Evolutionary conservation across 2,329 filamentous ascomycete genomes (phyloP).

Genomic region (Epichloe festucae): DNA sequence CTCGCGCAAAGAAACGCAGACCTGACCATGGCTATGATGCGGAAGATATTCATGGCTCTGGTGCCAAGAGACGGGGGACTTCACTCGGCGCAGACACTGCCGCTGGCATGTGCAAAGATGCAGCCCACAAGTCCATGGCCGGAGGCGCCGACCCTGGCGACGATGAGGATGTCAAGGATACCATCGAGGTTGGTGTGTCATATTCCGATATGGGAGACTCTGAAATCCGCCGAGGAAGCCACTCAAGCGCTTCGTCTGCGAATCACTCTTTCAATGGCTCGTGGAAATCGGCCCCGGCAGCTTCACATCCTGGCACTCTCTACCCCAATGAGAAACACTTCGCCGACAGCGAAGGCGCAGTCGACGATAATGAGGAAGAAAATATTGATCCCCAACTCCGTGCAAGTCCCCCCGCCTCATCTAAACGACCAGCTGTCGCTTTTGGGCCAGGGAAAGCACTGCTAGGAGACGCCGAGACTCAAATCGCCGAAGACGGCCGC

Average conservation of each 20-base stretch:
- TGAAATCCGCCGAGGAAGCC: constrained; percentile 13
- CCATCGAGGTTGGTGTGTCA: constrained; percentile 40
- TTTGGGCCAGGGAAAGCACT: background rate
- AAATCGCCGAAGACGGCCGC: background rate
- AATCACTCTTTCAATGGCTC: constrained; percentile 10
- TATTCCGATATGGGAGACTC: constrained; percentile 21
- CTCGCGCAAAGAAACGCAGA: constrained; percentile 25
- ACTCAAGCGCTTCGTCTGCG: constrained; percentile 18
- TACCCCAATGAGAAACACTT: background rate
- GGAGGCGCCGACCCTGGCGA: constrained; percentile 21
- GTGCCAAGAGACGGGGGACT: constrained; percentile 23
- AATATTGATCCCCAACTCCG: constrained; percentile 6
- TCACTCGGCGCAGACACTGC: constrained; percentile 23
- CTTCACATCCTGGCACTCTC: background rate
- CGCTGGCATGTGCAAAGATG: constrained; percentile 26
- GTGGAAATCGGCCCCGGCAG: constrained; percentile 9
- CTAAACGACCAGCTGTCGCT: background rate
- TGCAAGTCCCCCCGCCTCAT: constrained; percentile 1
- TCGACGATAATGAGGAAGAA: background rate
- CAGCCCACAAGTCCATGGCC: constrained; percentile 25
- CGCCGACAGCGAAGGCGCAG: background rate
- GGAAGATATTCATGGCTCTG: constrained; percentile 18
- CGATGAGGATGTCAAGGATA: constrained; percentile 41
- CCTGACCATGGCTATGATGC: constrained; percentile 21
- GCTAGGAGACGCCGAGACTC: background rate